Base-by-base conservation (phyloP, 2,329 filamentous ascomycete genomes). In the Ophiocordyceps australis region DNA sequence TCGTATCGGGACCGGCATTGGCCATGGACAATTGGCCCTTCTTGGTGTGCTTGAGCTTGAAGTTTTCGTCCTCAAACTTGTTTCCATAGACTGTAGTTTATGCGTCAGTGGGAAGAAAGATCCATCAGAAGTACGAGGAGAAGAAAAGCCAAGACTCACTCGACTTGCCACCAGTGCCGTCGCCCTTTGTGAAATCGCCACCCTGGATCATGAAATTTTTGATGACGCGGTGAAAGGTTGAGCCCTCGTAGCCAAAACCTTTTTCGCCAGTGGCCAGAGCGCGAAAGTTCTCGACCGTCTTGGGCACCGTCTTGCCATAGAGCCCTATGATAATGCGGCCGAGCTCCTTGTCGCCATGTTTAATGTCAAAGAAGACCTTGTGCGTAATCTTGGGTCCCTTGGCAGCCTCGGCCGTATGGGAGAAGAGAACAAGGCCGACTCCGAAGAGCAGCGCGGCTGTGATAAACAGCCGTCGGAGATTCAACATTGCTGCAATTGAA, bases 301-400 rank as follows among this genome's bases (percentile, higher is more conserved):
- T 73, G 42, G 81, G 81, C 17, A 82, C 75, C 22, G 79, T 86
- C 64, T 81, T 82, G 55, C 80, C 81, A 48, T 89, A 91, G 26
- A 91, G 72, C 40, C 81, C 81, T 19, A 89, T 69, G 38, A 81
- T 74, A 38, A 91, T 64, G 34, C 76, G 71, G 33, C 81, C 81
- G 22, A 86, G 46, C 24, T 64, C 49, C 54, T 82, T 62, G 35
- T 80, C 80, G 43, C 75, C 81, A 44, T 82, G 73, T 42, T 64
- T 56, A 38, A 91, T 74, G 53, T 89, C 80, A 52, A 91, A 86
- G 65, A 71, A 89, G 55, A 89, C 82, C 72, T 92, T 93, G 65
- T 80, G 65, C 43, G 85, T 94, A 61, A 94, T 86, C 72, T 89
- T 91, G 35, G 82, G 86, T 24, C 89, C 86, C 61, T 86, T 82